phyloP scores from a whole-genome alignment of 208 protist species.

The Porcisia deanei region DNA sequence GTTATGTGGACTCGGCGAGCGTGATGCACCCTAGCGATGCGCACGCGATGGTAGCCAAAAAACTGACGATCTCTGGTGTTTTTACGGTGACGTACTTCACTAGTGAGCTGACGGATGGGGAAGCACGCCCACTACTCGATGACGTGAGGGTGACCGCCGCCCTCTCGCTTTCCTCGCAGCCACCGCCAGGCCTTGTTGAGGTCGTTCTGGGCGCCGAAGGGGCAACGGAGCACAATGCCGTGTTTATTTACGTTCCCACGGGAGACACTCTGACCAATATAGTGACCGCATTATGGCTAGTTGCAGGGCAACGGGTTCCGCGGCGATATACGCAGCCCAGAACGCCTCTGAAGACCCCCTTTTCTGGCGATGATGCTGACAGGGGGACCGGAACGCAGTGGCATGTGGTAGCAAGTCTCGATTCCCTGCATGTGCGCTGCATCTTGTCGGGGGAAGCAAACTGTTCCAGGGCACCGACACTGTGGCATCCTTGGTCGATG shows the following conservation, averaged over 20 bases:
- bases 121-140: not conserved
- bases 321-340: not conserved
- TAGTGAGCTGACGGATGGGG: too few relatives aligned
- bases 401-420: constrained; percentile 3
- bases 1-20: not conserved
- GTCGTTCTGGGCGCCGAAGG: not conserved
- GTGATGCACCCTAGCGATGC: not conserved
- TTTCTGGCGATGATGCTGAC: not conserved
- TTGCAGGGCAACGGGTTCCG: constrained; percentile 5
- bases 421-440: constrained; percentile 4
- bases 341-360: not conserved
- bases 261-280: not conserved
- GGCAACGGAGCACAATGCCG: not conserved
- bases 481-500: not conserved
- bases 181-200: not conserved
- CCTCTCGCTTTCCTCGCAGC: not conserved
- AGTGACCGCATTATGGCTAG: constrained; percentile 10
- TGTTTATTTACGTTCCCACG: constrained; percentile 8
- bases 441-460: not conserved
- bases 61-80: not conserved
- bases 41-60: not conserved
- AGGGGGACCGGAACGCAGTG: not conserved
- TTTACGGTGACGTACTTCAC: not conserved
- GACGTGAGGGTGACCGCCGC: not conserved
- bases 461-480: not conserved